A percentile compares a stretch with the other conserved stretches of the same genome.
Evolutionary conservation across 495 filamentous ascomycete genomes (phyloP).

Genomic region (Bombardia bombarda): DNA sequence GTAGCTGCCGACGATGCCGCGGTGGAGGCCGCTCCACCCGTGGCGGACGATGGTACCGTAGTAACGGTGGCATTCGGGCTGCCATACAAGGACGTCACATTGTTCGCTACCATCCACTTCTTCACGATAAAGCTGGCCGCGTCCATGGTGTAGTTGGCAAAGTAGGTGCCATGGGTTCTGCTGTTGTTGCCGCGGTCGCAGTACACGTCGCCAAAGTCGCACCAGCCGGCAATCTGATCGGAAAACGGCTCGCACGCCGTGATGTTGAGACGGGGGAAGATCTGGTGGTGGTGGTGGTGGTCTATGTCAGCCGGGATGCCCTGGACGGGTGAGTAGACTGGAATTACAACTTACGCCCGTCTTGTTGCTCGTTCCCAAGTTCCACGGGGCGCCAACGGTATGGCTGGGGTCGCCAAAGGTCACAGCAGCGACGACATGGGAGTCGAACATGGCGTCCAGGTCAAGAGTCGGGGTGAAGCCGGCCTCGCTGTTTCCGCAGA

Average conservation of each 20-base stretch:
- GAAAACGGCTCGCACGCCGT: constrained; percentile 1
- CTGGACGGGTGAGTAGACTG: constrained; percentile 5
- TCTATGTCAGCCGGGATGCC: constrained; percentile 3
- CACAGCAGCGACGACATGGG: neutral
- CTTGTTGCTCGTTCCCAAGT: constrained; percentile 3
- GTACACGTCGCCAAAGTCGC: constrained; percentile 11
- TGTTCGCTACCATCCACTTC: neutral
- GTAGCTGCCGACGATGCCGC: neutral
- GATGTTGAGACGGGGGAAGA: constrained; percentile 15
- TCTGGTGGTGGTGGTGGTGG: constrained; percentile 5
- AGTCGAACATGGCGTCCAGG: neutral
- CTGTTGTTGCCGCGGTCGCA: constrained; percentile 11
- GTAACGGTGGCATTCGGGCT: neutral
- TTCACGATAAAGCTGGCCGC: neutral
- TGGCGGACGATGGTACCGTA: neutral
- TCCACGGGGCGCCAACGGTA: neutral
- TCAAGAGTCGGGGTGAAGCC: neutral
- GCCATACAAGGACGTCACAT: neutral
- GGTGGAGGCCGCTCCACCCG: neutral
- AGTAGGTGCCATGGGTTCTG: constrained; percentile 1
- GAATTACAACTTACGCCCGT: constrained; percentile 9
- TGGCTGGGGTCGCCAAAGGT: constrained; percentile 5
- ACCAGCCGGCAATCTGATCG: constrained; percentile 8
- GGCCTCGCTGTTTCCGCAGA: constrained; percentile 1
- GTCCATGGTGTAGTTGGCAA: neutral